These are phyloP conservation scores for Gnomoniopsis sp. DNA, from an alignment of 2,329 filamentous ascomycete genomes.

Conservation along the genomic window DNA sequence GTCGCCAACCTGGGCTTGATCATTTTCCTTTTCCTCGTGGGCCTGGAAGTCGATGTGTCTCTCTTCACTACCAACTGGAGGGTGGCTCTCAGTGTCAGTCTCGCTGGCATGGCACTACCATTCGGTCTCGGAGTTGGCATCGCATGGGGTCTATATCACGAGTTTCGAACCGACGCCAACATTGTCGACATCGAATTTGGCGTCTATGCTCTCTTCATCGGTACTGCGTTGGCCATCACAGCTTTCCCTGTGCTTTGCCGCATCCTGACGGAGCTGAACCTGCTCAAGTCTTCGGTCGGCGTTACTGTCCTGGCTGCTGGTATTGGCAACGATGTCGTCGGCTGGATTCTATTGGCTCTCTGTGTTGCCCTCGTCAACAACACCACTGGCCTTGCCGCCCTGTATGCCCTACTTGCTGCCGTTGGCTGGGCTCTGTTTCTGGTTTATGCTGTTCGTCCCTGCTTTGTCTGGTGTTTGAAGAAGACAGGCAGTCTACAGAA, in stretches of 20 bases:
- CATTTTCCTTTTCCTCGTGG: conserved; percentile 83
- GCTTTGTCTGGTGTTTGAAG: conserved; percentile 70
- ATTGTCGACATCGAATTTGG: conserved; percentile 44
- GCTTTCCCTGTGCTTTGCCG: conserved; percentile 89
- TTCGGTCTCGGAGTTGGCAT: conserved; percentile 80
- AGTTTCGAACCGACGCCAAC: conserved; percentile 54
- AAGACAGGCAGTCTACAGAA: conserved; percentile 77
- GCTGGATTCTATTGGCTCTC: conserved; percentile 88
- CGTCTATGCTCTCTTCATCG: conserved; percentile 70
- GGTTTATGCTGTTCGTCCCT: conserved; percentile 67
- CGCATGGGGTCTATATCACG: conserved; percentile 74
- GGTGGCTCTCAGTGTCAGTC: conserved; percentile 71
- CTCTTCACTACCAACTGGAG: conserved; percentile 78
- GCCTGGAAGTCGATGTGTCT: conserved; percentile 79
- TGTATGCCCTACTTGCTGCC: conserved; percentile 78
- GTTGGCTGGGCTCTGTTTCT: conserved; percentile 76
- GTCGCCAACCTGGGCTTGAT: conserved; percentile 82
- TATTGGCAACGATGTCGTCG: conserved; percentile 86
- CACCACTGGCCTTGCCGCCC: conserved; percentile 72
- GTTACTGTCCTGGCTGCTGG: conserved; percentile 87
- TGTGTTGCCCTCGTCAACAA: conserved; percentile 94
- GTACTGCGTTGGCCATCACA: conserved; percentile 90
- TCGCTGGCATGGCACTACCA: conserved; percentile 76
- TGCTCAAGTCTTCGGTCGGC: conserved; percentile 79
- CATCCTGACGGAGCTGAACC: conserved; percentile 86